Conservation (phyloP, 495 filamentous ascomycete genomes). For the Cenococcum geophilum region DNA sequence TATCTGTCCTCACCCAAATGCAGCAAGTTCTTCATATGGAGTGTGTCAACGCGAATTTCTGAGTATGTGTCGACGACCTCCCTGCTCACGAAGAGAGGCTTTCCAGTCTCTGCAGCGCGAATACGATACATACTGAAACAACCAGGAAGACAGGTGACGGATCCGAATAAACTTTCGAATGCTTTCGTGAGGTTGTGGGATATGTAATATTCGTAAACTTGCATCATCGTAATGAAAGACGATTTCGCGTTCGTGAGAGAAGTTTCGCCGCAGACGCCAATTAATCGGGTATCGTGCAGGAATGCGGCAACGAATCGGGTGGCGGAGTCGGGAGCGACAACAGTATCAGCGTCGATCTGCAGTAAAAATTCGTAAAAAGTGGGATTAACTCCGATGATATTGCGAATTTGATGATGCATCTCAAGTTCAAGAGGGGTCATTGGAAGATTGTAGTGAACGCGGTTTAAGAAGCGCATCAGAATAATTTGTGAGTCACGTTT, state of each 20-base stretch:
- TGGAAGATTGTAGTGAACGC: constrained; percentile 89
- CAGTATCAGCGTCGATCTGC: constrained; percentile 95
- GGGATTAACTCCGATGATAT: constrained; percentile 97
- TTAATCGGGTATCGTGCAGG: constrained; percentile 82
- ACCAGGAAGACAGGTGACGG: constrained; percentile 93
- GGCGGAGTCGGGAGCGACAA: constrained; percentile 84
- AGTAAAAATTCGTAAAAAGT: constrained; percentile 97
- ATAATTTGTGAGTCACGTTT: constrained; percentile 99
- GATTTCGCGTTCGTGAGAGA: constrained; percentile 86
- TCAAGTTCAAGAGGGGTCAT: constrained; percentile 97
- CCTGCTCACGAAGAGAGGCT: constrained; percentile 89
- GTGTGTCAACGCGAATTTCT: constrained; percentile 90
- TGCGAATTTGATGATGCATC: constrained; percentile 98
- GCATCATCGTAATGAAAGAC: constrained; percentile 95
- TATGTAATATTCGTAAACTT: constrained; percentile 99
- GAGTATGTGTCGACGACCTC: constrained; percentile 82
- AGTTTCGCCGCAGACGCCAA: constrained; percentile 93
- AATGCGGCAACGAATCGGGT: constrained; percentile 90
- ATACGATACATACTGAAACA: constrained; percentile 99
- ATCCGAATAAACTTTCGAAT: constrained; percentile 97
- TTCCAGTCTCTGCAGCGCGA: constrained; percentile 85
- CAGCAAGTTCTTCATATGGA: constrained; percentile 98
- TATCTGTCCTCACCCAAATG: constrained; percentile 95
- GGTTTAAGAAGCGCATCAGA: constrained; percentile 96
- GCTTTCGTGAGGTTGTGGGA: constrained; percentile 97